Conservation (phyloP, 2,329 filamentous ascomycete genomes). For the Pseudogymnoascus sp. region DNA sequence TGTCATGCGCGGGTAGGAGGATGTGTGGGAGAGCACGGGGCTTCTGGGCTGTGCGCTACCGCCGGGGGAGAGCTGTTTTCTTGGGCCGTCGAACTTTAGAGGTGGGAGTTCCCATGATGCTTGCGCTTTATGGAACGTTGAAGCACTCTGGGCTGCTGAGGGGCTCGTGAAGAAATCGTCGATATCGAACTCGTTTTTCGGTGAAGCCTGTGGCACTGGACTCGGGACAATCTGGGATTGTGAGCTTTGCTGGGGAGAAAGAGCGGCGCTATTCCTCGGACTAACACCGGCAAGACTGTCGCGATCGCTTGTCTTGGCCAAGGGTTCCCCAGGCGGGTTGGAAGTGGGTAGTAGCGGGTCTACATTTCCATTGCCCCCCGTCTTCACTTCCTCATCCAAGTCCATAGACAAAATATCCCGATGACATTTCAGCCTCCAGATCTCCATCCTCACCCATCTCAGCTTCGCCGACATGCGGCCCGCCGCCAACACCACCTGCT, state of each 20-base stretch:
- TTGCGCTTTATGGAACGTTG: constrained; percentile 33
- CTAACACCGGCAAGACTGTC: constrained; percentile 22
- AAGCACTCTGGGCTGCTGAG: constrained; percentile 32
- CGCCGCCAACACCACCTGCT: constrained; percentile 76
- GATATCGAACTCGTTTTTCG: constrained; percentile 30
- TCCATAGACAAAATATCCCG: constrained; percentile 80
- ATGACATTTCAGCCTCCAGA: constrained; percentile 87
- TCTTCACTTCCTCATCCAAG: constrained; percentile 61
- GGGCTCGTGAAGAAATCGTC: constrained; percentile 43
- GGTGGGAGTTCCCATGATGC: constrained; percentile 37
- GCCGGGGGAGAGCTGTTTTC: constrained; percentile 25
- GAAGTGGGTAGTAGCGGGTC: constrained; percentile 15
- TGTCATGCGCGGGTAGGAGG: constrained; percentile 28
- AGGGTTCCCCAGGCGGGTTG: background rate
- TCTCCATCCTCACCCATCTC: constrained; percentile 89
- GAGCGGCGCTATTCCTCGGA: constrained; percentile 30
- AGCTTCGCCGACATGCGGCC: constrained; percentile 78
- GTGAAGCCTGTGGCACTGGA: constrained; percentile 25
- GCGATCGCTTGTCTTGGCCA: constrained; percentile 10
- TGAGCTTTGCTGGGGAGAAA: constrained; percentile 30
- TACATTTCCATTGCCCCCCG: constrained; percentile 10
- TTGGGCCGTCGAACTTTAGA: constrained; percentile 30
- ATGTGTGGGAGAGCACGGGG: constrained; percentile 21
- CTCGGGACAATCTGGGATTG: constrained; percentile 26
- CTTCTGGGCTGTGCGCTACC: constrained; percentile 33